These are phyloP conservation scores for Aspergillus calidoustus DNA, from an alignment of 2,329 filamentous ascomycete species.

Conservation along the genomic window DNA sequence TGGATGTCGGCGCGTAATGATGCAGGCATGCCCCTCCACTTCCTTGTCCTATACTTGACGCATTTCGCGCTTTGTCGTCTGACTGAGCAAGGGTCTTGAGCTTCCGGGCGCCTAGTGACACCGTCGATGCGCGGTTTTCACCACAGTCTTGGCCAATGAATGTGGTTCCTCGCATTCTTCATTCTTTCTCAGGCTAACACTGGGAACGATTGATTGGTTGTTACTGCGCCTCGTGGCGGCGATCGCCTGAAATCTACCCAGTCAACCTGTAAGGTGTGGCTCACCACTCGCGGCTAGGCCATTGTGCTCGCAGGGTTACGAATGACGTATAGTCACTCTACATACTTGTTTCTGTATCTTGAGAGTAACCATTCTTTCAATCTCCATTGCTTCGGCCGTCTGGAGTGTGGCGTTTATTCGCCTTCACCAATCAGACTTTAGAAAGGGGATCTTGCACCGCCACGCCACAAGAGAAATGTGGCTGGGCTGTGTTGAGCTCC, in stretches of 20 bases:
- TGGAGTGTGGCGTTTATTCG: neutral
- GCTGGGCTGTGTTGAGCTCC: neutral
- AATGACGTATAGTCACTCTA: neutral
- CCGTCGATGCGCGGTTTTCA: neutral
- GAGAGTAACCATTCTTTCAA: neutral
- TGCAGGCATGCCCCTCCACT: neutral
- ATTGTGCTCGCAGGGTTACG: neutral
- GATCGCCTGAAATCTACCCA: neutral
- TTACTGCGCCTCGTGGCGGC: neutral
- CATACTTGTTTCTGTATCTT: neutral
- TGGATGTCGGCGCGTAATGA: constrained; percentile 2
- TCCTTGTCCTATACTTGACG: neutral
- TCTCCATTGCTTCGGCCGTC: neutral
- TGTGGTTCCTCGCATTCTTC: neutral
- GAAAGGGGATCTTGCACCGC: neutral
- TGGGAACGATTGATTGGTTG: neutral
- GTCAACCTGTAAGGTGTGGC: neutral
- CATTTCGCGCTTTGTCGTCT: neutral
- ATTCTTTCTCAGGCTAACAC: neutral
- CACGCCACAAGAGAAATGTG: neutral
- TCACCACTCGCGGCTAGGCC: neutral
- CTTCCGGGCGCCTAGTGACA: neutral
- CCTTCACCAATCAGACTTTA: neutral
- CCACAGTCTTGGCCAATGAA: neutral
- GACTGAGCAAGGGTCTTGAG: neutral